These are phyloP conservation scores for Aspergillus texensis DNA, from an alignment of 2,329 filamentous ascomycete species.

Conservation along the genomic window DNA sequence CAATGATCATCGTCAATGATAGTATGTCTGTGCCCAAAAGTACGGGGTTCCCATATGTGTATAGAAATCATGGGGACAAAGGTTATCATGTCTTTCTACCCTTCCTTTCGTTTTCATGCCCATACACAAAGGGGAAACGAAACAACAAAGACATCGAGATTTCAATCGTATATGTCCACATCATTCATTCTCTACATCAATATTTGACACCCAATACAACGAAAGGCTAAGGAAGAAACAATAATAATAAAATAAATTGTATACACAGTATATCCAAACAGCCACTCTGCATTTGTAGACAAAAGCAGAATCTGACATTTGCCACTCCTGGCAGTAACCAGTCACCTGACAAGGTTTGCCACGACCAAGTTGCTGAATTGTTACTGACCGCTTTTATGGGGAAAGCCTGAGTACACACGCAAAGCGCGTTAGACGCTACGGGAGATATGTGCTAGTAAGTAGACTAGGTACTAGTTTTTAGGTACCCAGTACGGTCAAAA, in stretches of 20 bases:
- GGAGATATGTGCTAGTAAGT: neutral
- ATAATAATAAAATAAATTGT: neutral
- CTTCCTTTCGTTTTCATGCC: neutral
- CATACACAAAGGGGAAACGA: neutral
- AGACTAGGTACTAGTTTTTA: neutral
- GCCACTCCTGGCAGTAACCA: constrained; percentile 1
- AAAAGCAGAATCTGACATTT: neutral
- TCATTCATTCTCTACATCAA: neutral
- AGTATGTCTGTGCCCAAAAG: neutral
- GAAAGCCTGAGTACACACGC: neutral
- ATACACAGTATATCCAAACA: neutral
- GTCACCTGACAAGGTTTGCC: constrained; percentile 8
- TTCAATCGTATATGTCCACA: neutral
- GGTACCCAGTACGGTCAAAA: neutral
- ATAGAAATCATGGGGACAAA: neutral
- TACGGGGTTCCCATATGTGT: neutral
- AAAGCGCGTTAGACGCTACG: neutral
- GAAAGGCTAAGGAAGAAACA: no score
- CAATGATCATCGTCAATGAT: neutral
- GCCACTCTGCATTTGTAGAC: neutral
- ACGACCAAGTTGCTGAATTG: neutral
- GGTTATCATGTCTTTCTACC: neutral
- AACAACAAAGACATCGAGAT: neutral
- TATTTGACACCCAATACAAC: neutral
- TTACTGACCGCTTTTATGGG: constrained; percentile 6